These are phyloP conservation scores for Calcarisporium arbuscula DNA, from an alignment of 2,329 filamentous ascomycete genomes.

Conservation along the genomic window DNA sequence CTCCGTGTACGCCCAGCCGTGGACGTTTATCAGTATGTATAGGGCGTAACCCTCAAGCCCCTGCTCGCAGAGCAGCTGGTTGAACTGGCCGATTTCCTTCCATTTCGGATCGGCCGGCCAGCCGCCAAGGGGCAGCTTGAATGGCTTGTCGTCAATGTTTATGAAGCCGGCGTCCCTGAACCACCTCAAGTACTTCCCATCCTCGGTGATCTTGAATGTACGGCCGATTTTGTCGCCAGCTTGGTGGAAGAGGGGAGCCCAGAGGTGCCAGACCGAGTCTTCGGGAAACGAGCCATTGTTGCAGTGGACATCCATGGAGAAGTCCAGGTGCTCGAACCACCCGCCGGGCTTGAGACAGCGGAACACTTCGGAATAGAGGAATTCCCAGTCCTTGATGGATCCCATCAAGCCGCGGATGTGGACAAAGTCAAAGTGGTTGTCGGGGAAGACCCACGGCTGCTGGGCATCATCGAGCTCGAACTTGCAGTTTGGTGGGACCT, in stretches of 20 bases:
- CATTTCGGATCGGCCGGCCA: slow-evolving; percentile 16
- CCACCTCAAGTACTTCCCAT: slow-evolving; percentile 13
- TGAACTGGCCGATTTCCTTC: slow-evolving; percentile 21
- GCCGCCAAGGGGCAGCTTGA: slow-evolving; percentile 18
- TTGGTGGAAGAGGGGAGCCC: slow-evolving; percentile 20
- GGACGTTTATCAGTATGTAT: too few relatives aligned
- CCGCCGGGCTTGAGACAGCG: slow-evolving; percentile 51
- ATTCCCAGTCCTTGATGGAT: slow-evolving; percentile 48
- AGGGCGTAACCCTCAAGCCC: slow-evolving; percentile 23
- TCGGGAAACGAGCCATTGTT: slow-evolving; percentile 23
- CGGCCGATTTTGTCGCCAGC: slow-evolving; percentile 23
- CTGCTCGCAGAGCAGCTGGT: slow-evolving; percentile 22
- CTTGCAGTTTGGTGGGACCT: slow-evolving; percentile 42
- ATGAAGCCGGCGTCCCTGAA: slow-evolving; percentile 20
- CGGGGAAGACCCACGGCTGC: slow-evolving; percentile 21
- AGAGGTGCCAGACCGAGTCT: slow-evolving; percentile 19
- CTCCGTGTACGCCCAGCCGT: too few relatives aligned
- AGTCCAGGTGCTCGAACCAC: slow-evolving; percentile 27
- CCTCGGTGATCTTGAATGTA: slow-evolving; percentile 19
- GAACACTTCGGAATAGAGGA: slow-evolving; percentile 43
- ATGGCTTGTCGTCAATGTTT: slow-evolving; percentile 14
- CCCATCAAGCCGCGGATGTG: slow-evolving; percentile 53
- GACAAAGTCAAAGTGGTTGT: slow-evolving; percentile 48
- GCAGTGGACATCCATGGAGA: slow-evolving; percentile 16
- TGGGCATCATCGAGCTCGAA: slow-evolving; percentile 36